Conservation (phyloP, 1,284 basidiomycete species). For the Cutaneotrichosporon spelunceum region DNA sequence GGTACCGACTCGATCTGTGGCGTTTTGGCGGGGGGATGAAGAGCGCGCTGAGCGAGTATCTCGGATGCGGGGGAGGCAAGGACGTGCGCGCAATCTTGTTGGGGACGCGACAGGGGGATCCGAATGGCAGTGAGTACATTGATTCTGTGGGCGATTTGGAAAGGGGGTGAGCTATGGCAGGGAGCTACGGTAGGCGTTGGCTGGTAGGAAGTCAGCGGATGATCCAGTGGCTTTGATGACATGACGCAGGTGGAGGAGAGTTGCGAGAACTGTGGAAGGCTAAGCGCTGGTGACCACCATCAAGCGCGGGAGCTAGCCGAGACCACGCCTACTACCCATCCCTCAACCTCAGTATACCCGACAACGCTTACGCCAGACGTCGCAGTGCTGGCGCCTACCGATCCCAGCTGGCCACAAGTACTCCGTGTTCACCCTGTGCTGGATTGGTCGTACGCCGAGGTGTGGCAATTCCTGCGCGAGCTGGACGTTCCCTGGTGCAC, state of each 20-base stretch:
- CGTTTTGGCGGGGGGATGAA: constrained; percentile 78
- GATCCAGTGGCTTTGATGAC: too few relatives aligned
- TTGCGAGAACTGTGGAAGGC: too few relatives aligned
- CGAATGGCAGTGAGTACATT: constrained; percentile 74
- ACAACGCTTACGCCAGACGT: constrained; percentile 56
- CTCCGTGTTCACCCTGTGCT: constrained; percentile 94
- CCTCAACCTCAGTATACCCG: background rate
- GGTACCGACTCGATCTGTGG: constrained; percentile 79
- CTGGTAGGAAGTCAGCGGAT: too few relatives aligned
- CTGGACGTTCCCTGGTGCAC: constrained; percentile 78
- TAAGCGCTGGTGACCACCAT: too few relatives aligned
- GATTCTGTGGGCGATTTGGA: too few relatives aligned
- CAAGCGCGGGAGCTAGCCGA: too few relatives aligned
- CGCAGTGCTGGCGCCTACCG: constrained; percentile 70
- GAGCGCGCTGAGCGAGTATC: constrained; percentile 71
- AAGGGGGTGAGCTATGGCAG: too few relatives aligned
- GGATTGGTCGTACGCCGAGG: constrained; percentile 84
- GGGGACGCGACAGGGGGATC: constrained; percentile 82
- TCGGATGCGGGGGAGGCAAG: constrained; percentile 52
- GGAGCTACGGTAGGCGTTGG: too few relatives aligned
- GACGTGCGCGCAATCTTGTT: constrained; percentile 75
- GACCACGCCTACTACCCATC: too few relatives aligned
- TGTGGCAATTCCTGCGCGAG: constrained; percentile 81
- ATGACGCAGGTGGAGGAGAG: too few relatives aligned
- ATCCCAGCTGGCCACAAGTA: constrained; percentile 81